Evolutionary conservation across 176 grass and related monocot genomes (phyloP).

Genomic region (Areca catechu): DNA sequence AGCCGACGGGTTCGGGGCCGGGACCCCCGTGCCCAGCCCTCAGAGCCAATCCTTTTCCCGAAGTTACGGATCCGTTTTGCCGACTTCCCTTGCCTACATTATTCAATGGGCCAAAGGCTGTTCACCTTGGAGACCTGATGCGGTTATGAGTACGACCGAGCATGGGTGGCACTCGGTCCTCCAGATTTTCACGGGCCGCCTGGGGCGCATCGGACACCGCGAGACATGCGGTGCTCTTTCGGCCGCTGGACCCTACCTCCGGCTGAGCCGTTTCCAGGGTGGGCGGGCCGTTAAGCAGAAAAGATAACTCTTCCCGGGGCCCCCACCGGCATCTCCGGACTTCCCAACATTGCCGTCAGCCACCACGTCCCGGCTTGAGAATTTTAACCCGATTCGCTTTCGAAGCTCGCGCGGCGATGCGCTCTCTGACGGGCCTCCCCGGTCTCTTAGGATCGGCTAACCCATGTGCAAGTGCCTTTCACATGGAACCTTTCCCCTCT

Average conservation of each 20-base stretch:
- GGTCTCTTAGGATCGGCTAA: slow-evolving; percentile 34
- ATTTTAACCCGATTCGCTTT: no score
- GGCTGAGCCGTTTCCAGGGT: no score
- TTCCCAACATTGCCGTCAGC: no score
- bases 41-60: slow-evolving; percentile 28
- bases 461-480: slow-evolving; percentile 51
- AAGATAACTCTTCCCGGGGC: no score
- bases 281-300: no score
- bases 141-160: slow-evolving; percentile 29
- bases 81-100: slow-evolving; percentile 32
- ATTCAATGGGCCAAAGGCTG: slow-evolving; percentile 26
- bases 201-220: slow-evolving; percentile 51
- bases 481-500: slow-evolving; percentile 51
- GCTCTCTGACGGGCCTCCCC: no score
- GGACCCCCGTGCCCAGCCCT: slow-evolving; percentile 49
- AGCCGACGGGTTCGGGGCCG: slow-evolving; percentile 31
- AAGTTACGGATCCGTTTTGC: slow-evolving; percentile 29
- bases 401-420: no score
- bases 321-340: no score
- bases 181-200: slow-evolving; percentile 52
- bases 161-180: slow-evolving; percentile 35
- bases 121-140: slow-evolving; percentile 34
- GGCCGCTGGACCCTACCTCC: slow-evolving; percentile 46
- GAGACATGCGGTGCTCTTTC: slow-evolving; percentile 57
- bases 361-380: no score